phyloP scores from a whole-genome alignment of 768 basidiomycete species.

The Atractiella rhizophila region DNA sequence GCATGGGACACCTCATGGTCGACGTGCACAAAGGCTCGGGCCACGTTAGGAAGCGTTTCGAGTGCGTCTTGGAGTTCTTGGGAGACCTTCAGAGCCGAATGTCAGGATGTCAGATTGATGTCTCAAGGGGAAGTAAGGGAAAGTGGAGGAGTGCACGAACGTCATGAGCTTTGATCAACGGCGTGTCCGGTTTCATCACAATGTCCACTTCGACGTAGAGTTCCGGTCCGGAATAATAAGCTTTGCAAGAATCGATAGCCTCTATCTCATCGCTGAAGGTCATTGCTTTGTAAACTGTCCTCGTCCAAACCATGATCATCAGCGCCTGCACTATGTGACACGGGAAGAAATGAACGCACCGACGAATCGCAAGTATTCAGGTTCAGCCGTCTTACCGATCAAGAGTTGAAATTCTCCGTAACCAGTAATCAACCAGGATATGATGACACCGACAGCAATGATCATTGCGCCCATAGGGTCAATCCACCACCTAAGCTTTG shows the following conservation, averaged over 20 bases:
- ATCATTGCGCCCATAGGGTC: constrained; percentile 21
- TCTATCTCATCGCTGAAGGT: constrained; percentile 71
- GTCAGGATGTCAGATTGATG: no score
- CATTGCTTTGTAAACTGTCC: constrained; percentile 74
- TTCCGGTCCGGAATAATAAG: constrained; percentile 38
- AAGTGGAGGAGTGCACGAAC: constrained; percentile 6
- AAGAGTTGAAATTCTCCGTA: constrained; percentile 50
- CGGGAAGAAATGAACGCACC: no score
- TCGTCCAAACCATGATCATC: no score
- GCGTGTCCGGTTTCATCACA: constrained; percentile 69
- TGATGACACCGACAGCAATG: constrained; percentile 14
- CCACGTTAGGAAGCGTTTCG: constrained; percentile 17
- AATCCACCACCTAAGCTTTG: constrained; percentile 24
- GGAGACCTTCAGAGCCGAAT: neutral
- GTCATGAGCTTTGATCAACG: constrained; percentile 39
- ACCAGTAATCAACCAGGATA: constrained; percentile 47
- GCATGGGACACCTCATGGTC: constrained; percentile 17
- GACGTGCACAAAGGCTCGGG: constrained; percentile 17
- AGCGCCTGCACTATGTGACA: no score
- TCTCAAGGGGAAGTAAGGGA: constrained; percentile 12
- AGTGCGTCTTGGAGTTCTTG: constrained; percentile 22
- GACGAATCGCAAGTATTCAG: constrained; percentile 39
- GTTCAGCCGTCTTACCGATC: constrained; percentile 74
- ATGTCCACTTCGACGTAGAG: constrained; percentile 91
- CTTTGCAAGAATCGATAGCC: constrained; percentile 70